Percentiles rank a stretch among this genome's conserved stretches.
phyloP scores from a whole-genome alignment of 139 green algal genomes.

The Chlorella sp. region DNA sequence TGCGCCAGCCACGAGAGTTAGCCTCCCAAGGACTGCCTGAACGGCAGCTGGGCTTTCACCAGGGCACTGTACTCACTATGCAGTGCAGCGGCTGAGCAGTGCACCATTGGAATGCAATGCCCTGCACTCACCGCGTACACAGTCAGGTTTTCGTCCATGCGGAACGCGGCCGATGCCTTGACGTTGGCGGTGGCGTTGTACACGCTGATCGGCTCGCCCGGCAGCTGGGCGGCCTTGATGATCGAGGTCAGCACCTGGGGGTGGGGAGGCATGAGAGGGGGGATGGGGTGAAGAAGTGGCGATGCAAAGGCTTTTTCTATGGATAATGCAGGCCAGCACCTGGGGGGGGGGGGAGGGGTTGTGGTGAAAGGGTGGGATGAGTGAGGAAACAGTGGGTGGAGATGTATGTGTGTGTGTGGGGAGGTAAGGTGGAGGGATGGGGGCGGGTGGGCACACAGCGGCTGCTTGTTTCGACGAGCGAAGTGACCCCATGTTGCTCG shows the following conservation, averaged over 20 bases:
- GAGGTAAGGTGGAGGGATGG: not conserved
- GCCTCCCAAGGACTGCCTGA: no score
- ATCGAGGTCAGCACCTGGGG: slow-evolving; percentile 17
- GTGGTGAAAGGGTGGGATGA: not conserved
- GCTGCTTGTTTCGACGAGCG: no score
- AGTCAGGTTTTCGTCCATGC: slow-evolving; percentile 69
- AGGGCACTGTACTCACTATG: no score
- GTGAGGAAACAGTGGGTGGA: not conserved
- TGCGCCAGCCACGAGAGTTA: no score
- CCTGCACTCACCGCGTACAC: slow-evolving; percentile 54
- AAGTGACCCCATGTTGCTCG: no score
- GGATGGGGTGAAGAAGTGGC: no score
- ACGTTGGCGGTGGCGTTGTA: slow-evolving; percentile 19
- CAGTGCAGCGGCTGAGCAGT: not conserved
- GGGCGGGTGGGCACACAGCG: not conserved
- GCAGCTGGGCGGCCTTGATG: slow-evolving; percentile 24
- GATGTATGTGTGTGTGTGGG: not conserved
- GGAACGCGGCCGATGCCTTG: slow-evolving; percentile 33
- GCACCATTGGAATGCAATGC: no score
- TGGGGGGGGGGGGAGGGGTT: not conserved
- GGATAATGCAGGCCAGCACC: no score
- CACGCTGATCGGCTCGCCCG: not conserved
- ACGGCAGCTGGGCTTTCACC: no score
- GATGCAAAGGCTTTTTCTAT: no score
- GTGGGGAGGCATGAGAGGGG: not conserved